Conservation (phyloP, 805 yeast genomes). For the Lachancea sp. region DNA sequence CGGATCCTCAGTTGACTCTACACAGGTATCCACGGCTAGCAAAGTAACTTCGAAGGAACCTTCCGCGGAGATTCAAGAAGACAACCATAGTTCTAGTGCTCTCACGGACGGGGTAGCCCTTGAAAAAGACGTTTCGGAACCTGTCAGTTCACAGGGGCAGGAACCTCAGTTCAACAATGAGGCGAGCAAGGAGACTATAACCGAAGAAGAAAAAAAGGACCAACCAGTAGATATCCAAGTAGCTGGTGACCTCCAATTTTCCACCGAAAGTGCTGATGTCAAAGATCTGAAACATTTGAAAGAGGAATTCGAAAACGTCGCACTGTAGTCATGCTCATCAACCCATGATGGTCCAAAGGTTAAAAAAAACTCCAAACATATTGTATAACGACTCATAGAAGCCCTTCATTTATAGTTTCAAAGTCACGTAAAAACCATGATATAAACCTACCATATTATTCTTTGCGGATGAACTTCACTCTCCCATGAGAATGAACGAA, state of each 20-base stretch:
- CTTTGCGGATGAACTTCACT: slow-evolving; percentile 59
- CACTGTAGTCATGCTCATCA: slow-evolving; percentile 18
- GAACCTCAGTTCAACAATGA: too few relatives aligned
- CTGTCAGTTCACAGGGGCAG: not conserved
- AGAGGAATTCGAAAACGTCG: slow-evolving; percentile 29
- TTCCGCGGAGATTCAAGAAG: not conserved
- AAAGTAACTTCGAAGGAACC: not conserved
- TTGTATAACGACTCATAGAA: not conserved
- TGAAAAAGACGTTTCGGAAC: not conserved
- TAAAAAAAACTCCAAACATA: not conserved
- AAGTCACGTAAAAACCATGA: not conserved
- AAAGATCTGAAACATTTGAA: slow-evolving; percentile 15
- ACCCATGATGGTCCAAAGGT: too few relatives aligned
- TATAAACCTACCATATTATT: slow-evolving; percentile 69
- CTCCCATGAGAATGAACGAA: slow-evolving; percentile 61
- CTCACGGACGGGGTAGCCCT: not conserved
- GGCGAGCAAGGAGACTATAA: too few relatives aligned
- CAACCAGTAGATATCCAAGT: not conserved
- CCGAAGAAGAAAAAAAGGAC: not conserved
- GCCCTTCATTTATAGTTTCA: not conserved
- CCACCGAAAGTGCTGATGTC: slow-evolving; percentile 1
- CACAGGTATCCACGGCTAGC: not conserved
- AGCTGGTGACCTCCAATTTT: not conserved
- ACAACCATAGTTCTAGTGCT: not conserved
- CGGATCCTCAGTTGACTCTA: not conserved